Base-by-base conservation (phyloP, 192 early-diverging fungal species). In the Entomortierella parvispora region DNA sequence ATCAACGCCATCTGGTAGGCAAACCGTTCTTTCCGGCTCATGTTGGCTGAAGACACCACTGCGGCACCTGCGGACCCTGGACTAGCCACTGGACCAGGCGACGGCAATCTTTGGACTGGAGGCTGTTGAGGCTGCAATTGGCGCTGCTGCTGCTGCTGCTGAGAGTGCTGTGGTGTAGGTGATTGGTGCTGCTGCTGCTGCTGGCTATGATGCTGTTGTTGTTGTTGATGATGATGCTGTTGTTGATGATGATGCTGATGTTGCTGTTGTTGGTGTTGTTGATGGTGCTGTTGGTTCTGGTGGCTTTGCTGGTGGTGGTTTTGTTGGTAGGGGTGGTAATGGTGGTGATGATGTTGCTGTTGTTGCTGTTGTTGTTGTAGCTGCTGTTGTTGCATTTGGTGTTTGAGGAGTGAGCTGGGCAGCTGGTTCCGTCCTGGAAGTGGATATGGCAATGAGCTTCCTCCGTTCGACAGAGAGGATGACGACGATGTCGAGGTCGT, bases 1-100 rank as follows among this genome's bases (percentile, higher is more conserved):
- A 97, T 90, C 37, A 86, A 70, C 43, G 89, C 83, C 80, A 94
- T 85, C 69, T 93, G 92, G 22, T 80, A 76, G 37, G 83, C 82
- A 47, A 84, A 52, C 40, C 79, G 65, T 45, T 89, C 89, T 46
- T 74, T 80, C 34, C 80, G 64, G 2, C 81, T 58, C 48, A 83
- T 64, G 43, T 82, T 86, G 29, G 55, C 60, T 0, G 65, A 44
- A 4, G 59, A 40, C 48, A 44, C 49, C 11, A 58, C 46, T 2
- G 54, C 45, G 2, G 23, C 22, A 40, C 37, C 37, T 5, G 7
- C 37, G 12, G 7, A 5, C 12, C 47, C 47, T 9, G 37, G 5
- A 40, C 37, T 12, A 40, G 37, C 37, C 12, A 12, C 7, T 9
- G 5, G 37, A 9, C 7, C 37, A 40, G 37, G 37, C 37, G 37